These are phyloP conservation scores for Paraconiothyrium sp. DNA, from an alignment of 2,329 filamentous ascomycete species.

Conservation along the genomic window DNA sequence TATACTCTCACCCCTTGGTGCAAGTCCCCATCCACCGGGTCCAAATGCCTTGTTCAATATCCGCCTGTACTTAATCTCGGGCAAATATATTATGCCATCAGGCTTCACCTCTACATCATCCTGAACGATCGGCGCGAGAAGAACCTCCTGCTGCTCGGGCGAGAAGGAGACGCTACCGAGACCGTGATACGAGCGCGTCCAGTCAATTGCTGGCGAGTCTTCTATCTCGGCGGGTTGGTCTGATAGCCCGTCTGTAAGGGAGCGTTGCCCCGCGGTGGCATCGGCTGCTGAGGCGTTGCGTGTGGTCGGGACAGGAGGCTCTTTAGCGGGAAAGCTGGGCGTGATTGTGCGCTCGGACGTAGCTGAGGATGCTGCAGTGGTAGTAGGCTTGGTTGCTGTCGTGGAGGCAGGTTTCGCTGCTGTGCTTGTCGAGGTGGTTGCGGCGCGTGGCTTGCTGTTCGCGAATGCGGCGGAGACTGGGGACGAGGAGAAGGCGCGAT, in stretches of 20 bases:
- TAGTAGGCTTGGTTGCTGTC: slow-evolving; percentile 29
- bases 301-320: slow-evolving; percentile 45
- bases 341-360: slow-evolving; percentile 38
- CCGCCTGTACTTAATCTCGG: slow-evolving; percentile 96
- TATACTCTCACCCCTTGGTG: slow-evolving; percentile 84
- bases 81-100: slow-evolving; percentile 94
- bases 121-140: slow-evolving; percentile 72
- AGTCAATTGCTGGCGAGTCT: slow-evolving; percentile 72
- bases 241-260: slow-evolving; percentile 59
- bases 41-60: slow-evolving; percentile 93
- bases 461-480: slow-evolving; percentile 35
- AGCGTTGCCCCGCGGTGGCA: slow-evolving; percentile 40
- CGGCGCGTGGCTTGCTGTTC: slow-evolving; percentile 24
- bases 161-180: slow-evolving; percentile 76
- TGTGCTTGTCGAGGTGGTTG: slow-evolving; percentile 18
- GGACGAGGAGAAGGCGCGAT: slow-evolving; percentile 35
- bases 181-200: slow-evolving; percentile 85
- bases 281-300: slow-evolving; percentile 41
- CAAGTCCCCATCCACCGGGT: slow-evolving; percentile 93
- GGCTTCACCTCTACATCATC: slow-evolving; percentile 96
- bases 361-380: slow-evolving; percentile 19
- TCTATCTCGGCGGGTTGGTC: slow-evolving; percentile 61
- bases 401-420: slow-evolving; percentile 25
- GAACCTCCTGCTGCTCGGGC: slow-evolving; percentile 71
- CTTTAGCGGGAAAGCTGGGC: slow-evolving; percentile 40